A percentile compares a stretch with the other conserved stretches of the same genome.
Evolutionary conservation across 2,329 filamentous ascomycete genomes (phyloP).

Genomic region (Alternaria ventricosa): DNA sequence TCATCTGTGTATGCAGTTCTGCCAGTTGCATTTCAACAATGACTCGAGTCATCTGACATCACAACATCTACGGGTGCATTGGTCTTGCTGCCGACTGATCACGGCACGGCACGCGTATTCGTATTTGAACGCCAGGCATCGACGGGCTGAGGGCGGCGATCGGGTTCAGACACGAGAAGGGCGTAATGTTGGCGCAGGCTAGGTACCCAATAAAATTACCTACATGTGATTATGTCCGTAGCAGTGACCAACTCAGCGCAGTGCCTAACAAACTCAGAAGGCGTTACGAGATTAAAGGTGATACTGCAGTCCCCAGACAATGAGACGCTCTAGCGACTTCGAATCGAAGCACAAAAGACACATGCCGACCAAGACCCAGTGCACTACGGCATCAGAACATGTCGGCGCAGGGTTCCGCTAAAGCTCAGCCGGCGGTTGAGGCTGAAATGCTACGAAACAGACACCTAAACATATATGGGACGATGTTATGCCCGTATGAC

Average conservation of each 20-base stretch:
- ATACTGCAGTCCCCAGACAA: neutral
- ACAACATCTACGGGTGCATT: neutral
- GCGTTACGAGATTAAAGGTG: neutral
- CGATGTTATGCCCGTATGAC: neutral
- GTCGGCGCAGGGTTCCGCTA: neutral
- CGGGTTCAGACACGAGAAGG: neutral
- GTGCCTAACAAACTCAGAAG: neutral
- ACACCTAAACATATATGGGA: neutral
- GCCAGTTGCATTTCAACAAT: neutral
- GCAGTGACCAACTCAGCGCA: neutral
- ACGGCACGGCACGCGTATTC: neutral
- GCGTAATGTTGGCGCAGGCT: neutral
- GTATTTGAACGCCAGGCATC: neutral
- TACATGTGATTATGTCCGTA: neutral
- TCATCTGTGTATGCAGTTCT: neutral
- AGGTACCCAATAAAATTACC: neutral
- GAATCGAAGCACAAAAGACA: neutral
- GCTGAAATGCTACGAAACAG: constrained; percentile 4
- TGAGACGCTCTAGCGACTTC: neutral
- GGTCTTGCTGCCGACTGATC: neutral
- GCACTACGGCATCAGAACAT: neutral
- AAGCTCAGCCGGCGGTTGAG: neutral
- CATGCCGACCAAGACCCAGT: neutral
- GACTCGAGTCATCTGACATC: neutral
- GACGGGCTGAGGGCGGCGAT: neutral